Percentiles rank a stretch among this genome's conserved stretches.
Conservation (phyloP, 805 yeast genomes). For the Starmera dryadoides region DNA sequence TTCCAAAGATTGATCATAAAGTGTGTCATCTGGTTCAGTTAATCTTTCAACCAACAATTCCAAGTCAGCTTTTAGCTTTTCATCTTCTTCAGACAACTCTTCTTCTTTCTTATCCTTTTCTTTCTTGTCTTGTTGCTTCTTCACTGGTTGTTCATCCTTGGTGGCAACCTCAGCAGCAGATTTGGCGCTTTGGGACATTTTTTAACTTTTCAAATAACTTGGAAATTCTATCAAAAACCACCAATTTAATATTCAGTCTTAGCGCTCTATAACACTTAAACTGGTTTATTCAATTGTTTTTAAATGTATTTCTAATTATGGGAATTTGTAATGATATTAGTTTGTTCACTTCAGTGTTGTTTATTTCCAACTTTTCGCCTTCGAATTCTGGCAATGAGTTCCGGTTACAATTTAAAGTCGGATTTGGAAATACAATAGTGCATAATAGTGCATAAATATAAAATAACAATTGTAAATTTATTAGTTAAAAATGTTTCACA, state of each 20-base stretch:
- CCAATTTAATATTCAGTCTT: background rate
- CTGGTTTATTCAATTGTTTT: background rate
- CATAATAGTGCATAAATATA: no score
- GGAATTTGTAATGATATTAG: no score
- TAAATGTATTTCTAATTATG: no score
- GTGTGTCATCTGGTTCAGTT: conserved; percentile 36
- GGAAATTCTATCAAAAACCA: no score
- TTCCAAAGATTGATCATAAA: conserved; percentile 56
- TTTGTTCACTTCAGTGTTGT: no score
- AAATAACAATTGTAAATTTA: background rate
- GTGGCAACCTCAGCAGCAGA: conserved; percentile 18
- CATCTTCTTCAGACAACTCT: conserved; percentile 90
- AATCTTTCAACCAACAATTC: conserved; percentile 82
- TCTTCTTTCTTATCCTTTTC: conserved; percentile 43
- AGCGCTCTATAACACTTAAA: background rate
- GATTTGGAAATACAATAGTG: no score
- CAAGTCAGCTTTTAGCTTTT: conserved; percentile 75
- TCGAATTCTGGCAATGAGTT: no score
- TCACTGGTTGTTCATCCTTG: conserved; percentile 6
- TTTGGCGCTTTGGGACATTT: conserved; percentile 6
- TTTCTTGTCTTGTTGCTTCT: conserved; percentile 7
- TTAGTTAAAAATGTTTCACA: background rate
- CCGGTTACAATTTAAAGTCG: background rate
- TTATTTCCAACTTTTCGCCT: no score
- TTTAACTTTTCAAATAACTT: no score